Percentiles rank a stretch among this genome's conserved stretches.
Conservation (phyloP, 1,284 basidiomycete genomes). For the Ustilago shanxiensis region DNA sequence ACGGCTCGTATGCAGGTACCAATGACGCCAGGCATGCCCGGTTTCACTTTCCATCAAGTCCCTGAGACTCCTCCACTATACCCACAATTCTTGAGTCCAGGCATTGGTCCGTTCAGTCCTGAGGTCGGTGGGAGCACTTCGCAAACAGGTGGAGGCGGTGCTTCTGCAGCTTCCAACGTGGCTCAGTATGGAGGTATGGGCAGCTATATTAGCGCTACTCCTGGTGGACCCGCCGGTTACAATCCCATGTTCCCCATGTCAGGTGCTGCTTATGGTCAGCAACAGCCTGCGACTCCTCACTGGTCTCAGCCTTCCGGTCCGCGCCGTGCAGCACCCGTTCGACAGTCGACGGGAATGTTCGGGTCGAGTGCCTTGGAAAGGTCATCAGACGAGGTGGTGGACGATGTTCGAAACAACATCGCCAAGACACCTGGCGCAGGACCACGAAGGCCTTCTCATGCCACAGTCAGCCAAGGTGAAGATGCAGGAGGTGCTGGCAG, state of each 20-base stretch:
- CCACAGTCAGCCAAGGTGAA: not conserved
- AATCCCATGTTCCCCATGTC: conserved; percentile 53
- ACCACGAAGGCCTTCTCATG: conserved; percentile 39
- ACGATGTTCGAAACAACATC: conserved; percentile 11
- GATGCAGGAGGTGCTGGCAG: not conserved
- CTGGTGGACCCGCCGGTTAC: conserved; percentile 37
- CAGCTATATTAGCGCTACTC: conserved; percentile 47
- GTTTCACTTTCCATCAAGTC: conserved; percentile 70
- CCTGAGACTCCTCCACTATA: conserved; percentile 71
- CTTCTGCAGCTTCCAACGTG: not conserved
- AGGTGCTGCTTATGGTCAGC: not conserved
- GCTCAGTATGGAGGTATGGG: conserved; percentile 6
- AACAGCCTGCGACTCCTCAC: conserved; percentile 58
- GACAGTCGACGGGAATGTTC: conserved; percentile 11
- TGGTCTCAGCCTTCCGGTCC: conserved; percentile 57
- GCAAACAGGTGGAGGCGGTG: conserved; percentile 33
- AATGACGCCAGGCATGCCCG: conserved; percentile 72
- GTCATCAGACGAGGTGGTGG: conserved; percentile 26
- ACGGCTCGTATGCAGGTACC: conserved; percentile 53
- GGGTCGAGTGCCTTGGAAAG: not conserved
- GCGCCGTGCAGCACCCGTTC: conserved; percentile 14
- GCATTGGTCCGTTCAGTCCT: conserved; percentile 64
- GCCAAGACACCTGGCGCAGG: conserved; percentile 50
- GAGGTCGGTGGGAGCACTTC: conserved; percentile 53
- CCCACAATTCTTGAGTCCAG: conserved; percentile 70